Evolutionary conservation across 2,329 filamentous ascomycete genomes (phyloP), one percentile per base, ranked within the genome.

Genomic region (Celoporthe dispersa): DNA sequence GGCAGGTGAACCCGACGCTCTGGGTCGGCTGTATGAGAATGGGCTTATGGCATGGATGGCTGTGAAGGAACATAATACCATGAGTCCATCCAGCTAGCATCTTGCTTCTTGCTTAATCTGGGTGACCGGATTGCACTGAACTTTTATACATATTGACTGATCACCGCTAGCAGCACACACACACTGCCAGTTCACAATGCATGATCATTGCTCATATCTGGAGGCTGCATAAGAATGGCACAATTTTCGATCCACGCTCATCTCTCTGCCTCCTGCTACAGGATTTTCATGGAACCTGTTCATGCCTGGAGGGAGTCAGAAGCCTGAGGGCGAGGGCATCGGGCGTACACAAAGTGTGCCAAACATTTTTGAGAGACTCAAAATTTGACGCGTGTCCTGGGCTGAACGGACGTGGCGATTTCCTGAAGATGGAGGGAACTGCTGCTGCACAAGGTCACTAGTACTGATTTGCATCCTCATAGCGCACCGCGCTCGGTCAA

Each of bases 21-120:
- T 59, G 53, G 67, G 25, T 33, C 63, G 37, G 19, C 19, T 19
- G 22, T 35, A 28, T 37, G 22, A 62, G 12, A 62, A 7, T 31
- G 67, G 57, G 63, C 55, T 69, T 70, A 64, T 35, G 31, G 4
- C 19, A 11, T 7, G 41, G 44, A 51, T 25, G 48, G 31, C 51
- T 14, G 31, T 31, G 12, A 28, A 48, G 44, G 22, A 35, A n/a
- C 1, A 35, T 31, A 16, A 55, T 35, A 37, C 16, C 39, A n/a
- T 11, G 11, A 41, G 35, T 31, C n/a, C n/a, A n/a, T 11, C 28
- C 37, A 59, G 19, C 28, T 37, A 57, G 48, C 44, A 59, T 63
- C 31, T 25, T 57, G 48, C 57, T 63, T 16, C 25, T 53, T 33
- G 33, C 59, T 53, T 62, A 35, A 51, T 33, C n/a, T 39, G 6